Conservation (phyloP, 139 green algal species). For the Auxenochlorella pyrenoidosa region DNA sequence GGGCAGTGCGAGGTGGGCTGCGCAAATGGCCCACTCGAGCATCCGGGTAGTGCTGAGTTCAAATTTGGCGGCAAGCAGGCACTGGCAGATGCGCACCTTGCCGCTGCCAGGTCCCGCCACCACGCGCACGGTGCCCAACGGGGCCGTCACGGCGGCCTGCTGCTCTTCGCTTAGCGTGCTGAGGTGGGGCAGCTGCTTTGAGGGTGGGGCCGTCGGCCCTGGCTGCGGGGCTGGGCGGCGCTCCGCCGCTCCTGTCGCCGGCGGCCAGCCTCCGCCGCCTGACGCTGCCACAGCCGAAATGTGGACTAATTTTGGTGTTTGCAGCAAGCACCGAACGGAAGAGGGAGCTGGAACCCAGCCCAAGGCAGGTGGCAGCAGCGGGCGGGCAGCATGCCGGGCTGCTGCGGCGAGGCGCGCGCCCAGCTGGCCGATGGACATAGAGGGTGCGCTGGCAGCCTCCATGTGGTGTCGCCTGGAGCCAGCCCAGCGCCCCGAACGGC, state of each 20-base stretch:
- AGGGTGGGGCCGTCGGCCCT: background rate
- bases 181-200: background rate
- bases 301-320: background rate
- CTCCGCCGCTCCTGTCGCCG: background rate
- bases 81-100: conserved; percentile 49
- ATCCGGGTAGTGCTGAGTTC: too few relatives aligned
- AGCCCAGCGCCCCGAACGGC: too few relatives aligned
- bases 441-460: too few relatives aligned
- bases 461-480: too few relatives aligned
- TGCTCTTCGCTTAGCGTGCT: conserved; percentile 44
- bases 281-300: background rate
- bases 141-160: conserved; percentile 28
- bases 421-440: too few relatives aligned
- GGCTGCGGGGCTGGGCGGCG: background rate
- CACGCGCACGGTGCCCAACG: conserved; percentile 21
- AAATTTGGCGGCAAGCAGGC: background rate
- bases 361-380: background rate
- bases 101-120: conserved; percentile 75
- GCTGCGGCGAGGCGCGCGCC: too few relatives aligned
- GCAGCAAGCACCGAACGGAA: background rate
- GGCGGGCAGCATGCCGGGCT: too few relatives aligned
- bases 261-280: background rate
- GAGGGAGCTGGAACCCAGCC: background rate
- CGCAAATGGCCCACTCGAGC: too few relatives aligned
- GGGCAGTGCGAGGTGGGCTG: too few relatives aligned